Base-by-base conservation (phyloP, 352 stramenopile genomes). In the Plasmopara viticola region DNA sequence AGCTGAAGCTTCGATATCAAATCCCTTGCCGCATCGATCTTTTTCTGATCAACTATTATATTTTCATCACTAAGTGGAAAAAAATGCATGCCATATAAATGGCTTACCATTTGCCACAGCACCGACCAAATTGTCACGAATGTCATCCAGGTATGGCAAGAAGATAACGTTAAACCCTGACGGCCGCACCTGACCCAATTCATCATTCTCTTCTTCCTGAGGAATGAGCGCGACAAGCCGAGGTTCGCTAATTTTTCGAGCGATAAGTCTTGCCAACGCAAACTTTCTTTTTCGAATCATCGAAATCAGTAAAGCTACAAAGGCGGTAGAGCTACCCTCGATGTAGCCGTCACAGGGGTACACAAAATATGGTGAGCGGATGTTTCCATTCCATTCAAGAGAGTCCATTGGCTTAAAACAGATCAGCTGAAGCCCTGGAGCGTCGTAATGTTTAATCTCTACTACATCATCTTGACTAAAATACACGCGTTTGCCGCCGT, bases 311-410 rank as follows among this genome's bases (percentile, higher is more conserved):
- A 93, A 61, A 12, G 83, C 70, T 29, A 86, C 54, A 45, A 93
- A 93, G 6, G 83, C 80, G 2, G 59, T 82, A 6, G 67, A 68
- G 44, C 83, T 90, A 38, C 78, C 78, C 71, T 87, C 79, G 45
- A 93, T 90, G 51, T 81, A 88, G 4, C 59, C 72, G 40, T 93
- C 78, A 34, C 74, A 80, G 0, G 83, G 83, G 47, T 87, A 93
- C n/a, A 90, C 50, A 51, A 93, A 93, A 58, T 93, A 93, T 44
- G 83, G 67, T 8, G 70, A 58, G 2, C 80, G 78, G n/a, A 90
- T 64, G 53, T 84, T 90, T 35, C 77, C 63, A 48, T 87, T 82
- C 64, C 72, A 84, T 20, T 63, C 64, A 13, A 93, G 66, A n/a
- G 74, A 71, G 7, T 44, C 57, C 9, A 81, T 37, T 0, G 79